Evolutionary conservation across 1,284 basidiomycete species (phyloP).

Genomic region (Malassezia obtusa): DNA sequence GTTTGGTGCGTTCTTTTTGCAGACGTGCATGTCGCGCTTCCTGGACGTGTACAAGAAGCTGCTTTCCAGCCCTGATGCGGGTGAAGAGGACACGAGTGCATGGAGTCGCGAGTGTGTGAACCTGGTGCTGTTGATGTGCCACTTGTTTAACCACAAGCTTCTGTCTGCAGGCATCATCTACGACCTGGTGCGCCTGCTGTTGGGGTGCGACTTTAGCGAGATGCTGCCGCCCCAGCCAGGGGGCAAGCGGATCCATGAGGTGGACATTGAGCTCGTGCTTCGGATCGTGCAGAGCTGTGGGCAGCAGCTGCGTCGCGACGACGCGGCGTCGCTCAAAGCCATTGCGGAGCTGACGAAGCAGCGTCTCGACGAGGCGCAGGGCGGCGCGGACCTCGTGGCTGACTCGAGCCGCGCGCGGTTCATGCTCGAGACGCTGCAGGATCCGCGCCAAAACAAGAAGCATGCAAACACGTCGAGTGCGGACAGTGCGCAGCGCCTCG

Average conservation of each 20-base stretch:
- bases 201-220: constrained; percentile 50
- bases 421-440: constrained; percentile 41
- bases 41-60: constrained; percentile 16
- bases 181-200: constrained; percentile 72
- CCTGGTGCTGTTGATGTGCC: constrained; percentile 72
- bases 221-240: neutral
- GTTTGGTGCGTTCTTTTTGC: constrained; percentile 59
- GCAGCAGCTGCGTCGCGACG: constrained; percentile 34
- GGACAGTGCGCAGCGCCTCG: constrained; percentile 21
- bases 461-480: constrained; percentile 1
- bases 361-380: constrained; percentile 16
- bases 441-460: constrained; percentile 54
- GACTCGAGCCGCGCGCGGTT: constrained; percentile 34
- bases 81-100: constrained; percentile 6
- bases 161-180: constrained; percentile 78
- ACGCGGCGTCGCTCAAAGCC: constrained; percentile 30
- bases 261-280: constrained; percentile 65
- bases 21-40: constrained; percentile 24
- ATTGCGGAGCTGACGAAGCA: constrained; percentile 36
- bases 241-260: constrained; percentile 13
- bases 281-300: constrained; percentile 60
- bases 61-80: neutral
- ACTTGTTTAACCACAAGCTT: constrained; percentile 91
- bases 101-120: constrained; percentile 72
- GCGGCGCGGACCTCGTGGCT: neutral